Conservation (phyloP, 2,329 filamentous ascomycete species). For the Chrysoporthe puriensis region DNA sequence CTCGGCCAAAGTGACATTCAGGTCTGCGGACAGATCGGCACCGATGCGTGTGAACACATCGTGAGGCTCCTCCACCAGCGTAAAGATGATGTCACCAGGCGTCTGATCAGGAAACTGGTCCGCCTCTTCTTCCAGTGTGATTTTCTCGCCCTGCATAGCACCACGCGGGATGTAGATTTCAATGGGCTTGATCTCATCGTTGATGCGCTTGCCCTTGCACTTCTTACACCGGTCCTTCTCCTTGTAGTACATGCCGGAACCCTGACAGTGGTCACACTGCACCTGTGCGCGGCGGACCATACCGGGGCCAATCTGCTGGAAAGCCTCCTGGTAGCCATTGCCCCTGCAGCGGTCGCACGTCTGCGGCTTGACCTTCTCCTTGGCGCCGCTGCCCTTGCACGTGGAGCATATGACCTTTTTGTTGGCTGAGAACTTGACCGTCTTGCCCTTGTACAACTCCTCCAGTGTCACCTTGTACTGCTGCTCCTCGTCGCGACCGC, state of each 20-base stretch:
- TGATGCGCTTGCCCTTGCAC: conserved; percentile 91
- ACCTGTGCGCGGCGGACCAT: conserved; percentile 81
- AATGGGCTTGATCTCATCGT: conserved; percentile 87
- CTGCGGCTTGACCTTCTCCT: conserved; percentile 85
- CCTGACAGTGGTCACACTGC: conserved; percentile 80
- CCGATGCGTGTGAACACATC: conserved; percentile 81
- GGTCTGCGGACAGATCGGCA: conserved; percentile 78
- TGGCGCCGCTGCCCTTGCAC: conserved; percentile 89
- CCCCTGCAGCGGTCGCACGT: conserved; percentile 86
- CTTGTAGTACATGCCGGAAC: conserved; percentile 84
- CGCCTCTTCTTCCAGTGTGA: conserved; percentile 89
- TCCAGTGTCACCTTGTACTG: conserved; percentile 90
- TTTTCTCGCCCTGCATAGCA: conserved; percentile 83
- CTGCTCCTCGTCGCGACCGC: conserved; percentile 83
- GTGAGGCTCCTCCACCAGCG: conserved; percentile 80
- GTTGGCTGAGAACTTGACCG: conserved; percentile 92
- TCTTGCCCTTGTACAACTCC: conserved; percentile 98
- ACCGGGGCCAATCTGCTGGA: conserved; percentile 84
- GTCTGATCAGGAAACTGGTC: conserved; percentile 89
- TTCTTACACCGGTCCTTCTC: conserved; percentile 99
- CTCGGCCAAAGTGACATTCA: conserved; percentile 82
- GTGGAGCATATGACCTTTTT: conserved; percentile 88
- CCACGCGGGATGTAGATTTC: conserved; percentile 96
- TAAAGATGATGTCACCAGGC: conserved; percentile 92
- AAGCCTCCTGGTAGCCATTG: conserved; percentile 73